Conservation (phyloP, 345 rosid species). For the Camelina hispida region DNA sequence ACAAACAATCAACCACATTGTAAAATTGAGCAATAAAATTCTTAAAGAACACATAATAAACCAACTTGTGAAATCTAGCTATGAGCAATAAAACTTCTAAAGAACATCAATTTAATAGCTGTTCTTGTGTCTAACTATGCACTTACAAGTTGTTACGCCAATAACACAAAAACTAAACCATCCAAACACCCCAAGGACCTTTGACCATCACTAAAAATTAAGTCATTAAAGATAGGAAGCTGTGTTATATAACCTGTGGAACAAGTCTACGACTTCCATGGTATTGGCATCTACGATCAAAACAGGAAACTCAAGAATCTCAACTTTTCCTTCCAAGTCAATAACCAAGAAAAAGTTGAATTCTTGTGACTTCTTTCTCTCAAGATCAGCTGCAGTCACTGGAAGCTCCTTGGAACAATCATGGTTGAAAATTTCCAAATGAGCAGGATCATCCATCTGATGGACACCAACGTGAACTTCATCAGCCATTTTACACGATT, state of each 20-base stretch:
- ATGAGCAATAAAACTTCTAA: conserved; percentile 12
- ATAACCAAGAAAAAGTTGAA: conserved; percentile 77
- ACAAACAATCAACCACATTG: conserved; percentile 19
- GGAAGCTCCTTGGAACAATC: conserved; percentile 63
- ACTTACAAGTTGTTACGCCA: conserved; percentile 2
- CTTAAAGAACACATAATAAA: background rate
- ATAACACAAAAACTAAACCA: background rate
- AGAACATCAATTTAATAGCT: background rate
- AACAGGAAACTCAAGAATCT: conserved; percentile 93
- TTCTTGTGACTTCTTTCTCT: conserved; percentile 57
- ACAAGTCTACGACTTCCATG: conserved; percentile 66
- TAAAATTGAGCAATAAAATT: background rate
- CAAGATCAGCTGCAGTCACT: conserved; percentile 52
- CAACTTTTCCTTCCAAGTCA: conserved; percentile 92
- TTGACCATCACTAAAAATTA: background rate
- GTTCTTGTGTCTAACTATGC: background rate
- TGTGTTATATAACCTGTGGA: conserved; percentile 71
- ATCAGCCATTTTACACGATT: background rate
- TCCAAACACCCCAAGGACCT: conserved; percentile 1
- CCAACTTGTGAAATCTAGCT: background rate
- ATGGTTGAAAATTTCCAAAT: conserved; percentile 78
- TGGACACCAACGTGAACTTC: conserved; percentile 17
- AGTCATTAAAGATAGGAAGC: conserved; percentile 4
- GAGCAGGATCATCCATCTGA: conserved; percentile 77
- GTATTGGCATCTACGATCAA: conserved; percentile 75